Conservation (phyloP, 2,329 filamentous ascomycete species). For the Cladobotryum mycophilum region DNA sequence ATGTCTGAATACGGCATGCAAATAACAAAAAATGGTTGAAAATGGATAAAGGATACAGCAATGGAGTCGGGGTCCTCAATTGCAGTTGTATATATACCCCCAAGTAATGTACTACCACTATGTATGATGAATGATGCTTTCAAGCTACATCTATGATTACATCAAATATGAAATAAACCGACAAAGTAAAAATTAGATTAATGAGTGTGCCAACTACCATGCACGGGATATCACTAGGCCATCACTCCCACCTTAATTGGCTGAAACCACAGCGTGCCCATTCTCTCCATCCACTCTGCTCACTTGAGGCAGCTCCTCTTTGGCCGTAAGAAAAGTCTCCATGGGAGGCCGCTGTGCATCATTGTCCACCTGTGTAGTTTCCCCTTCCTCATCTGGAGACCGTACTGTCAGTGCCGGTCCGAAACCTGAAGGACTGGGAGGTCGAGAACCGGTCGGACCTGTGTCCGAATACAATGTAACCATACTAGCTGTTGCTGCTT, state of each 20-base stretch:
- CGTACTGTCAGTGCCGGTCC: not conserved
- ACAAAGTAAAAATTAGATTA: conserved; percentile 6
- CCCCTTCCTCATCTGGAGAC: not conserved
- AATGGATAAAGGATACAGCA: not conserved
- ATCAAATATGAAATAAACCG: not conserved
- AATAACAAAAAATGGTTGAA: not conserved
- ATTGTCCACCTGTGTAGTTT: not conserved
- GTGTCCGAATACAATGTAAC: conserved; percentile 51
- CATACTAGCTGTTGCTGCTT: conserved; percentile 64
- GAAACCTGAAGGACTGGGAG: conserved; percentile 24
- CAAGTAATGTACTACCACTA: conserved; percentile 22
- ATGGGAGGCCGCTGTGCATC: conserved; percentile 33
- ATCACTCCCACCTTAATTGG: not conserved
- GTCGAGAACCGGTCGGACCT: conserved; percentile 24
- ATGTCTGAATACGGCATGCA: conserved; percentile 4
- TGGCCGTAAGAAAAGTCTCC: conserved; percentile 52
- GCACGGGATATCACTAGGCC: conserved; percentile 12
- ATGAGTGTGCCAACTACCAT: conserved; percentile 6
- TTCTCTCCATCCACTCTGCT: conserved; percentile 12
- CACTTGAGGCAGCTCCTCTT: conserved; percentile 33
- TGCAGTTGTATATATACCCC: conserved; percentile 24
- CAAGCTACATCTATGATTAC: not conserved
- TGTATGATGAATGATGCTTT: conserved; percentile 20
- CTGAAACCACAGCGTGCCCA: not conserved
- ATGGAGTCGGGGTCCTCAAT: conserved; percentile 14